Percentiles rank a stretch among this genome's conserved stretches.
Conservation (phyloP, 2,329 filamentous ascomycete genomes). For the Saccharata proteae region DNA sequence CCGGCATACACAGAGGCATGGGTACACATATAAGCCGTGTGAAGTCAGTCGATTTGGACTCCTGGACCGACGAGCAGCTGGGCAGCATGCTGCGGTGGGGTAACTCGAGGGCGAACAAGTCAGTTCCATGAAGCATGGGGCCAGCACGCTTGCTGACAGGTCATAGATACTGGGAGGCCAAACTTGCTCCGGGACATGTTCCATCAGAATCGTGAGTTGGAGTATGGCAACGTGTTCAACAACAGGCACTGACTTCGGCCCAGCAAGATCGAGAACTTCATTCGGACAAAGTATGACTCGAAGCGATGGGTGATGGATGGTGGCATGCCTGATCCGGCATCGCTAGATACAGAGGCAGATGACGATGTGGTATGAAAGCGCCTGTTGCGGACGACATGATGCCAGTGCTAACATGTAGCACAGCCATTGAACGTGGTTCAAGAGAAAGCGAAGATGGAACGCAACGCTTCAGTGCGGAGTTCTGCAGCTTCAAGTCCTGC, state of each 20-base stretch:
- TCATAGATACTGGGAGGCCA: constrained; percentile 76
- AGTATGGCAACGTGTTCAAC: constrained; percentile 7
- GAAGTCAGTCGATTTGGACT: constrained; percentile 94
- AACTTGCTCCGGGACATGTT: constrained; percentile 78
- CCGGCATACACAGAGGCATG: constrained; percentile 96
- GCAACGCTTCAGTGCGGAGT: constrained; percentile 42
- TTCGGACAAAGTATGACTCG: constrained; percentile 95
- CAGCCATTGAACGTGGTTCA: constrained; percentile 56
- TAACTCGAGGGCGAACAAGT: constrained; percentile 92
- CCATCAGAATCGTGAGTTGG: constrained; percentile 68
- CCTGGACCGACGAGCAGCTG: constrained; percentile 97
- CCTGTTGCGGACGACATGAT: constrained; percentile 13
- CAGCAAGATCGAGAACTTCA: constrained; percentile 97
- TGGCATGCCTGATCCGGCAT: constrained; percentile 81
- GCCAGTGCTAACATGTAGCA: constrained; percentile 1
- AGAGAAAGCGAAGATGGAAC: constrained; percentile 57
- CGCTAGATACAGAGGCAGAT: constrained; percentile 70
- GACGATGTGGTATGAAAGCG: constrained; percentile 60
- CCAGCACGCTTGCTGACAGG: constrained; percentile 15
- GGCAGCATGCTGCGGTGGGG: constrained; percentile 92
- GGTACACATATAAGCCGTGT: constrained; percentile 96
- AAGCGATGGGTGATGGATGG: constrained; percentile 99
- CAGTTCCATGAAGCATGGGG: constrained; percentile 11
- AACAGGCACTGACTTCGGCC: constrained; percentile 2
- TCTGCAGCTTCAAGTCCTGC: constrained; percentile 27